Evolutionary conservation across 768 basidiomycete species (phyloP).

Genomic region (Rhizopogon salebrosus): DNA sequence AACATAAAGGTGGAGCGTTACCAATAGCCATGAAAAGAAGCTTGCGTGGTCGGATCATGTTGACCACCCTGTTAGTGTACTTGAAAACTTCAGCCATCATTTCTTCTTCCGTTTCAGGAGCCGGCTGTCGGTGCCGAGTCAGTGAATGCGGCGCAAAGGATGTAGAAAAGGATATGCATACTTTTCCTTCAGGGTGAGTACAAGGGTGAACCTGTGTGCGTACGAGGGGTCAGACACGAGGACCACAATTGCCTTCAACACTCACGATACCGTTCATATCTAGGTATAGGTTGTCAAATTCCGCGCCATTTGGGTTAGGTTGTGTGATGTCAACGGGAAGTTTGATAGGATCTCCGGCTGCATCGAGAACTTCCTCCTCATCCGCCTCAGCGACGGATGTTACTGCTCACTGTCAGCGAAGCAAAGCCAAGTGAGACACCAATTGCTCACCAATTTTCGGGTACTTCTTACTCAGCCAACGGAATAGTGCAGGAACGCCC

Average conservation of each 20-base stretch:
- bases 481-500: conserved; percentile 98
- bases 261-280: conserved; percentile 99
- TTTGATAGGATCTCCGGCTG: conserved; percentile 59
- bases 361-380: conserved; percentile 60
- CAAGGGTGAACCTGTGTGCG: conserved; percentile 84
- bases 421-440: background rate
- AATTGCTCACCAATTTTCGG: conserved; percentile 81
- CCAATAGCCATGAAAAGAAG: conserved; percentile 98
- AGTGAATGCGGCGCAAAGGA: background rate
- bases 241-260: background rate
- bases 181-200: conserved; percentile 98
- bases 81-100: conserved; percentile 99
- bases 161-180: conserved; percentile 21
- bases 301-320: conserved; percentile 91
- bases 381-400: conserved; percentile 82
- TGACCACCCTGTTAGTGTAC: conserved; percentile 95
- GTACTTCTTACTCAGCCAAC: conserved; percentile 98
- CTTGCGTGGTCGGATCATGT: conserved; percentile 94
- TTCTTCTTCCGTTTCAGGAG: conserved; percentile 96
- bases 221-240: conserved; percentile 1
- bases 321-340: conserved; percentile 75
- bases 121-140: conserved; percentile 48
- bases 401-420: conserved; percentile 36
- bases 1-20: conserved; percentile 30
- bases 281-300: conserved; percentile 95